Evolutionary conservation across 2,329 filamentous ascomycete species (phyloP).

Genomic region (Fusarium brachygibbosum): DNA sequence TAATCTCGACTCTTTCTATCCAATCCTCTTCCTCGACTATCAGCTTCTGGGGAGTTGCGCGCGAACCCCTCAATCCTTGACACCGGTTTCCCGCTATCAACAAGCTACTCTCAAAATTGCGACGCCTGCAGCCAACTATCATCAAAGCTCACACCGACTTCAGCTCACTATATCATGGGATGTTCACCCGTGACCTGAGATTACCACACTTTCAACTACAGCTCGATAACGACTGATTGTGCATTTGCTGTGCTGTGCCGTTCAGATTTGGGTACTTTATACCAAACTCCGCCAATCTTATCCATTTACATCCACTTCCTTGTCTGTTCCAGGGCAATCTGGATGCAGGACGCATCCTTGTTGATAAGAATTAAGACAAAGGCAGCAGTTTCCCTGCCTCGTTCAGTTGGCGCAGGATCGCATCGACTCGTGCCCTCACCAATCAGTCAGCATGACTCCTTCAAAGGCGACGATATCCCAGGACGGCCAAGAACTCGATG

Average conservation of each 20-base stretch:
- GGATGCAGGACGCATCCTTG: constrained; percentile 25
- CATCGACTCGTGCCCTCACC: constrained; percentile 24
- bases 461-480: constrained; percentile 21
- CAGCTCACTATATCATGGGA: constrained; percentile 45
- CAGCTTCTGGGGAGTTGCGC: constrained; percentile 21
- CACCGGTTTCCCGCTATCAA: constrained; percentile 45
- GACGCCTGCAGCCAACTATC: constrained; percentile 42
- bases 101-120: constrained; percentile 42
- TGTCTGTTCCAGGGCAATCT: constrained; percentile 21
- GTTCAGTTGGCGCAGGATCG: constrained; percentile 31
- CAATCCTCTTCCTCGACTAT: constrained; percentile 15
- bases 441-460: constrained; percentile 39
- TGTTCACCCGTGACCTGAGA: constrained; percentile 44
- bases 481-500: constrained; percentile 39
- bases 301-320: constrained; percentile 31
- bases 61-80: constrained; percentile 38
- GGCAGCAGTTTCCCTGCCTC: constrained; percentile 35
- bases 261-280: constrained; percentile 15
- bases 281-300: constrained; percentile 21
- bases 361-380: constrained; percentile 39
- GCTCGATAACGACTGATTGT: constrained; percentile 32
- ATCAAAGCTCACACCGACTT: constrained; percentile 43
- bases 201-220: constrained; percentile 34
- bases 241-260: constrained; percentile 19
- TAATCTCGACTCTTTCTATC: constrained; percentile 12